Base-by-base conservation (phyloP, 148 eudicot genomes). In the Spergularia bocconei region DNA sequence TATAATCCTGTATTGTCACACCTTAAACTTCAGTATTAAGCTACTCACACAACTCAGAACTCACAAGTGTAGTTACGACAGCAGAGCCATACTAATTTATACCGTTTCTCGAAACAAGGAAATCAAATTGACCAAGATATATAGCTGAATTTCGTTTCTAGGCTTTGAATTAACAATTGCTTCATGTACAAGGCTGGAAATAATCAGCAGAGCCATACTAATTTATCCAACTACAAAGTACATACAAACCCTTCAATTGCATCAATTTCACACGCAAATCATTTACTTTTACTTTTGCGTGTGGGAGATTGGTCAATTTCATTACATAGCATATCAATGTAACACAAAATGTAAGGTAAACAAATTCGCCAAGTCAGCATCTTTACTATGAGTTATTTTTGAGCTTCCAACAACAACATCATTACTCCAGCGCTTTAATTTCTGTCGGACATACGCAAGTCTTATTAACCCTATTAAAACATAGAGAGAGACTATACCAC, bases 1-100 rank as follows among this genome's bases (percentile, higher is more conserved):
- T 85, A 25, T 85, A 82, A 47, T 85, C 88, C 88, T 85, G 72
- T 44, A 67, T 2, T 52, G 4, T 4, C 67, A 21, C 17, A 38
- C 36, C 19, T 51, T 67, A 73, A 17, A 41, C 54, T 29, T 72
- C 38, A 65, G 63, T 19, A 57, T 11, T n/a, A 3, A 4, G 56
- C 14, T 29, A 52, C 36, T 29, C 36, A 29, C 36, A 29, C 36
- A 29, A 29, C 3, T 29, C 36, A 29, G 25, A 41, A 4, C 44
- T 41, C 44, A 41, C 44, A 41, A 41, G 44, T 9, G 8, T 44
- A 44, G 48, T 44, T 9, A 9, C 48, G 4, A 29, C 36, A 29
- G 36, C 36, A 2, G 36, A 29, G 36, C 36, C 1, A 29, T 29
- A 6, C 48, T 0, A 44, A 44, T 6, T 44, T 6, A 44, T 6